Conservation (phyloP, 2,329 filamentous ascomycete species). For the Talaromyces sp. region DNA sequence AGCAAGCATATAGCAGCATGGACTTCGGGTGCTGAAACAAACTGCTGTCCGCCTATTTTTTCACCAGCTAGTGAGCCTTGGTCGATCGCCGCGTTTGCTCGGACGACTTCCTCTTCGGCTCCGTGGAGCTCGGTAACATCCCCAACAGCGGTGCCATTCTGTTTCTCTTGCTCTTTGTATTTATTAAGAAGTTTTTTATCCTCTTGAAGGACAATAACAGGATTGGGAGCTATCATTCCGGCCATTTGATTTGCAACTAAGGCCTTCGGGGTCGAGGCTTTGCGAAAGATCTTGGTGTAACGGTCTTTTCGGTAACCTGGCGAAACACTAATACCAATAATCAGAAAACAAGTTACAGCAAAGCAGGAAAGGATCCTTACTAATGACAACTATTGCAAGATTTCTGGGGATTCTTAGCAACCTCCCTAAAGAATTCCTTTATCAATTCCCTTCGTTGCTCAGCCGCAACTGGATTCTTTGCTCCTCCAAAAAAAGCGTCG, state of each 20-base stretch:
- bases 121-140: conserved; percentile 54
- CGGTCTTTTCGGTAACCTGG: conserved; percentile 84
- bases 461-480: conserved; percentile 79
- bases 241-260: conserved; percentile 70
- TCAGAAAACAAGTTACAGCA: conserved; percentile 21
- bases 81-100: conserved; percentile 43
- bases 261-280: conserved; percentile 70
- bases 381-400: conserved; percentile 65
- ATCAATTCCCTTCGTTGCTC: conserved; percentile 73
- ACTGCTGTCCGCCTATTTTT: conserved; percentile 60
- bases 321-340: conserved; percentile 58
- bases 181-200: conserved; percentile 28
- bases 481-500: conserved; percentile 45
- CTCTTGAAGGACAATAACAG: conserved; percentile 59
- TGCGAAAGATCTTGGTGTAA: conserved; percentile 91
- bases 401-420: conserved; percentile 59
- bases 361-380: conserved; percentile 32
- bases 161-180: conserved; percentile 24
- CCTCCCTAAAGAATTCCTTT: conserved; percentile 74
- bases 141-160: conserved; percentile 32
- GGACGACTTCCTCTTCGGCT: conserved; percentile 57
- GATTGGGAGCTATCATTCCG: conserved; percentile 66
- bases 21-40: conserved; percentile 79
- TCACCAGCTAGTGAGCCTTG: conserved; percentile 24
- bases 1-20: conserved; percentile 72